Percentiles rank a stretch among this genome's conserved stretches.
Conservation (phyloP, 208 protist species). For the Wallacemonas sp. region DNA sequence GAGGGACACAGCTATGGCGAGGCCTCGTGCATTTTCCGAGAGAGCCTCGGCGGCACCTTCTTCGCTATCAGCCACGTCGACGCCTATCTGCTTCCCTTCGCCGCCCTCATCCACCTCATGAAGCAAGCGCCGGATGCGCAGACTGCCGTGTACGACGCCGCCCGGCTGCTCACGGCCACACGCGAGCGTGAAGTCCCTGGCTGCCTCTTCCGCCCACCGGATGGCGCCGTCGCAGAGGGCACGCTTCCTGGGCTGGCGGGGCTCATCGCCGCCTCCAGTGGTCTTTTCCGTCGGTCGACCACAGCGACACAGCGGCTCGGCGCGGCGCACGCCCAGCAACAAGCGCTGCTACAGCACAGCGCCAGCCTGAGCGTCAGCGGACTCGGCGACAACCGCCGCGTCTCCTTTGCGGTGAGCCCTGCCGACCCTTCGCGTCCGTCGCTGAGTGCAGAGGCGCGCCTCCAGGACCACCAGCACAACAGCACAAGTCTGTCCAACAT, state of each 20-base stretch:
- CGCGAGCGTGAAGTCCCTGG: slow-evolving; percentile 46
- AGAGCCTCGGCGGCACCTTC: slow-evolving; percentile 48
- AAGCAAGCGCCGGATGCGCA: slow-evolving; percentile 67
- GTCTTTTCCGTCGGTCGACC: background rate
- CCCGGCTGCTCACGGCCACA: slow-evolving; percentile 37
- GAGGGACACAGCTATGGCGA: slow-evolving; percentile 86
- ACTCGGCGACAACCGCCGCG: background rate
- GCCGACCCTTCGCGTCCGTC: background rate
- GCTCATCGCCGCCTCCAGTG: slow-evolving; percentile 11
- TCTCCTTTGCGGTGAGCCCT: background rate
- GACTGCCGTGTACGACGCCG: slow-evolving; percentile 39
- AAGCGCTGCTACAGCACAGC: background rate
- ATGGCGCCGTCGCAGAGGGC: slow-evolving; percentile 8
- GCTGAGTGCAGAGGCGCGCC: background rate
- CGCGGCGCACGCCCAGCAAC: background rate
- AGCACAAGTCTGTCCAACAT: background rate
- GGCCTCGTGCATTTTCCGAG: slow-evolving; percentile 68
- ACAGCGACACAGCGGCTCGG: background rate
- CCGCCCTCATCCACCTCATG: slow-evolving; percentile 77
- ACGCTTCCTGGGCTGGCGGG: slow-evolving; percentile 20
- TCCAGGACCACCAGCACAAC: background rate
- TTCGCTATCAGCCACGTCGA: slow-evolving; percentile 74
- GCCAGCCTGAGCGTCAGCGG: slow-evolving; percentile 15
- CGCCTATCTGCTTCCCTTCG: slow-evolving; percentile 74
- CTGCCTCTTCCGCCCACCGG: slow-evolving; percentile 38